Percentiles rank a stretch among this genome's conserved stretches.
These are phyloP conservation scores for Chloris gayana DNA, from an alignment of 176 grass and related monocot species.

Conservation along the genomic window DNA sequence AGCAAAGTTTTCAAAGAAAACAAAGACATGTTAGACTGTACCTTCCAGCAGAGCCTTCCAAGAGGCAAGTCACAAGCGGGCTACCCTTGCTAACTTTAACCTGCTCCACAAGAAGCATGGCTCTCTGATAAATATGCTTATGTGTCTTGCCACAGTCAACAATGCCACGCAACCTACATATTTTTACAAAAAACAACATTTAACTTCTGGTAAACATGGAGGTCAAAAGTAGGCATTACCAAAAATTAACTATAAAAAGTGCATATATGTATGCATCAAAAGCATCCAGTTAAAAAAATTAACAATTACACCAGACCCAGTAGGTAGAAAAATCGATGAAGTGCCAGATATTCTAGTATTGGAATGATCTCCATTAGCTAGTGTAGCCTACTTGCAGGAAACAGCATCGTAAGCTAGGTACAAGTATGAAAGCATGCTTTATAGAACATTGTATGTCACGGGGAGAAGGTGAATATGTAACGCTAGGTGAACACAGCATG, in stretches of 20 bases:
- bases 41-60: conserved; percentile 91
- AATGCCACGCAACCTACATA: conserved; percentile 77
- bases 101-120: conserved; percentile 92
- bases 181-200: conserved; percentile 12
- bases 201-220: conserved; percentile 25
- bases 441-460: background rate
- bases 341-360: background rate
- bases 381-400: background rate
- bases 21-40: conserved; percentile 31
- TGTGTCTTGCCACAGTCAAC: conserved; percentile 84
- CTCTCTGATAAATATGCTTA: conserved; percentile 72
- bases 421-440: background rate
- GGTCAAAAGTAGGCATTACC: background rate
- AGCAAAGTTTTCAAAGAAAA: conserved; percentile 9
- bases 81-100: conserved; percentile 93
- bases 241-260: conserved; percentile 10
- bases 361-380: background rate
- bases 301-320: conserved; percentile 19
- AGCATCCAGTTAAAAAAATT: background rate
- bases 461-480: background rate
- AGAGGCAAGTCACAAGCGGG: conserved; percentile 95
- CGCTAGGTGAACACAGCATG: background rate
- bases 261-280: conserved; percentile 13
- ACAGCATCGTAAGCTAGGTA: background rate
- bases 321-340: conserved; percentile 3